A percentile compares a stretch with the other conserved stretches of the same genome.
These are phyloP conservation scores for Penicillium olsonii DNA, from an alignment of 2,329 filamentous ascomycete genomes.

Conservation along the genomic window DNA sequence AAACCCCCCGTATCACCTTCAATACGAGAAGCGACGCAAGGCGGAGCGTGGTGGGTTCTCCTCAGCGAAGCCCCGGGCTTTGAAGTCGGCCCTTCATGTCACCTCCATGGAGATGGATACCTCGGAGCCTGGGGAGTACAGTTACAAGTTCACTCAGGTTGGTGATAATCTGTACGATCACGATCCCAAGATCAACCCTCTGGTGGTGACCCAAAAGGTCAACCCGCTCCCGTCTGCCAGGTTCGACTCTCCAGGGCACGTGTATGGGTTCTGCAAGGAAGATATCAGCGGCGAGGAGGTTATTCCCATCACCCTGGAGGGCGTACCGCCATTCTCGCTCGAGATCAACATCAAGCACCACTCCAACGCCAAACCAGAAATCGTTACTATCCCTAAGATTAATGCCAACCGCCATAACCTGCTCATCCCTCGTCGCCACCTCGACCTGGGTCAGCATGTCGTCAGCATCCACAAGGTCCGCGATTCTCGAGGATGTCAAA, in stretches of 20 bases:
- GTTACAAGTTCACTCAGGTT: slow-evolving; percentile 81
- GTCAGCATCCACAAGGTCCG: slow-evolving; percentile 87
- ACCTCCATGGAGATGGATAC: slow-evolving; percentile 87
- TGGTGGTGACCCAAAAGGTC: slow-evolving; percentile 78
- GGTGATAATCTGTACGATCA: slow-evolving; percentile 84
- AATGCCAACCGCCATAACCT: slow-evolving; percentile 73
- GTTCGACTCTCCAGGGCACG: slow-evolving; percentile 84
- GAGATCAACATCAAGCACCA: slow-evolving; percentile 95
- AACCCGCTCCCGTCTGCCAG: slow-evolving; percentile 78
- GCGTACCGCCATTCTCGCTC: slow-evolving; percentile 81
- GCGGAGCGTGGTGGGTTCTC: slow-evolving; percentile 67
- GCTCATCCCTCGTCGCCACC: slow-evolving; percentile 77
- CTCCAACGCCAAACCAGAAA: slow-evolving; percentile 74
- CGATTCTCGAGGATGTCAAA: slow-evolving; percentile 83
- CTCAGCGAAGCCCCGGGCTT: slow-evolving; percentile 66
- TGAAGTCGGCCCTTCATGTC: slow-evolving; percentile 75
- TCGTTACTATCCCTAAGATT: slow-evolving; percentile 79
- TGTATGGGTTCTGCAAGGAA: slow-evolving; percentile 92
- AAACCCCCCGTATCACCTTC: slow-evolving; percentile 77
- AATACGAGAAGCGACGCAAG: slow-evolving; percentile 77
- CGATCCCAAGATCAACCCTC: slow-evolving; percentile 64
- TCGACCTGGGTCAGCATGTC: slow-evolving; percentile 86
- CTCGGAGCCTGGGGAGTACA: slow-evolving; percentile 75
- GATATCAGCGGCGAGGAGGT: slow-evolving; percentile 79
- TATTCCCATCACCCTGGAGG: slow-evolving; percentile 83